Conservation (phyloP, 2,329 filamentous ascomycete species). For the Monosporascus sp. region DNA sequence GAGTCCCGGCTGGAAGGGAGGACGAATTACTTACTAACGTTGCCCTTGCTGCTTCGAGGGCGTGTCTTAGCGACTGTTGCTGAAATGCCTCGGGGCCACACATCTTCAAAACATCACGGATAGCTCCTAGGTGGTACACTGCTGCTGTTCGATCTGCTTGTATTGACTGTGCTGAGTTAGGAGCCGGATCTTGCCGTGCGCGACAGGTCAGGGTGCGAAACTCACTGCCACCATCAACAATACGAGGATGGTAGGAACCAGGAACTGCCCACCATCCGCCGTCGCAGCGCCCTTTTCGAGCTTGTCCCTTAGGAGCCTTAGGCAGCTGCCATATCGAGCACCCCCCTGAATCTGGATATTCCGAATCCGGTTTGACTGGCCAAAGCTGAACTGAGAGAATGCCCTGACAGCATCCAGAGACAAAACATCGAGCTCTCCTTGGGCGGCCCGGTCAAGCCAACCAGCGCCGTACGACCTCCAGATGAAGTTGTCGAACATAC, state of each 20-base stretch:
- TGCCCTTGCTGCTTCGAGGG: conserved; percentile 14
- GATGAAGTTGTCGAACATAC: conserved; percentile 13
- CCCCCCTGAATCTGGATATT: conserved; percentile 9
- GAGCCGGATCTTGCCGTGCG: background rate
- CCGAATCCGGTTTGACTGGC: conserved; percentile 6
- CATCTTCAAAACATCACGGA: conserved; percentile 8
- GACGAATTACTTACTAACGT: conserved; percentile 7
- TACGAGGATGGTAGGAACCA: conserved; percentile 12
- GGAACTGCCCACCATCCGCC: conserved; percentile 2
- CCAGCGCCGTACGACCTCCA: conserved; percentile 14
- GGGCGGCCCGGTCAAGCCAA: conserved; percentile 13
- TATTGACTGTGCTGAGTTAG: background rate
- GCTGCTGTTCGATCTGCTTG: conserved; percentile 12
- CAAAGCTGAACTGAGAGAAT: conserved; percentile 13
- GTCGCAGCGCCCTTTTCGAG: conserved; percentile 5
- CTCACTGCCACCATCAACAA: conserved; percentile 13
- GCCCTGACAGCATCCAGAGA: conserved; percentile 12
- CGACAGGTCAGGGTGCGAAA: background rate
- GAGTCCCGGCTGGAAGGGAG: background rate
- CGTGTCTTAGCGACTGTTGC: conserved; percentile 11
- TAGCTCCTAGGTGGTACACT: conserved; percentile 9
- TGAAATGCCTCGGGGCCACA: conserved; percentile 14
- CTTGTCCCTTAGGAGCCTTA: conserved; percentile 8
- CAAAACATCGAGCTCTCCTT: conserved; percentile 10
- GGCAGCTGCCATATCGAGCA: conserved; percentile 12